phyloP scores from a whole-genome alignment of 1,284 basidiomycete species.

The Rhodotorula mucilaginosa region DNA sequence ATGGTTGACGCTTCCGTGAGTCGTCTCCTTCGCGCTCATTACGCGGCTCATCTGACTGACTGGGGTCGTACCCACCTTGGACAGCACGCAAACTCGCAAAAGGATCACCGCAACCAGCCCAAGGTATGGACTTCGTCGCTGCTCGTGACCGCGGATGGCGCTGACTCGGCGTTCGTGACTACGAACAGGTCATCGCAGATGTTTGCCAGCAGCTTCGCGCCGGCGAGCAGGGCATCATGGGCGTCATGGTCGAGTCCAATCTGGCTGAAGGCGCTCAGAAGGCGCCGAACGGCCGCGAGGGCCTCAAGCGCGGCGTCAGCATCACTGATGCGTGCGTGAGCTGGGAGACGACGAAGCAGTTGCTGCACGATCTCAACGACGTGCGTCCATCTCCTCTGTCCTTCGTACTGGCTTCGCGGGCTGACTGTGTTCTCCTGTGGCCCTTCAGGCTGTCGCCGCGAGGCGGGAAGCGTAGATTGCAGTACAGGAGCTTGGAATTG shows the following conservation, averaged over 20 bases:
- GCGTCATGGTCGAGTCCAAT: constrained; percentile 96
- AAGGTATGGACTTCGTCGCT: constrained; percentile 51
- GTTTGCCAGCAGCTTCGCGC: constrained; percentile 74
- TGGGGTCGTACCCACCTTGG: no score
- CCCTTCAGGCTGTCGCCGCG: constrained; percentile 15
- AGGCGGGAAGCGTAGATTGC: constrained; percentile 5
- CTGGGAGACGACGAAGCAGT: constrained; percentile 69
- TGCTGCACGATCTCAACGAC: constrained; percentile 49
- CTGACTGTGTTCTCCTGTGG: not conserved
- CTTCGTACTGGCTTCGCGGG: not conserved
- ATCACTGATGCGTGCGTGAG: constrained; percentile 91
- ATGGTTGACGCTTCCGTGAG: constrained; percentile 43
- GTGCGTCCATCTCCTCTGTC: constrained; percentile 5
- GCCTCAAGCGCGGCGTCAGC: constrained; percentile 66
- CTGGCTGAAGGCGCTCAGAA: constrained; percentile 84
- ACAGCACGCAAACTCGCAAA: constrained; percentile 77
- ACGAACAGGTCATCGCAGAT: constrained; percentile 58
- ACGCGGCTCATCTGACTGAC: no score
- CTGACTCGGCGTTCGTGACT: not conserved
- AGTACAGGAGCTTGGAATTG: not conserved
- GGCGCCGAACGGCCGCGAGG: constrained; percentile 61
- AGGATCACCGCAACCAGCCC: constrained; percentile 87
- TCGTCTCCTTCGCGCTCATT: no score
- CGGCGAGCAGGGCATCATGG: constrained; percentile 78
- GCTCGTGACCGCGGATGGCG: no score